Percentiles rank a stretch among this genome's conserved stretches.
Conservation (phyloP, 2,329 filamentous ascomycete genomes). For the Pezicula neosporulosa region DNA sequence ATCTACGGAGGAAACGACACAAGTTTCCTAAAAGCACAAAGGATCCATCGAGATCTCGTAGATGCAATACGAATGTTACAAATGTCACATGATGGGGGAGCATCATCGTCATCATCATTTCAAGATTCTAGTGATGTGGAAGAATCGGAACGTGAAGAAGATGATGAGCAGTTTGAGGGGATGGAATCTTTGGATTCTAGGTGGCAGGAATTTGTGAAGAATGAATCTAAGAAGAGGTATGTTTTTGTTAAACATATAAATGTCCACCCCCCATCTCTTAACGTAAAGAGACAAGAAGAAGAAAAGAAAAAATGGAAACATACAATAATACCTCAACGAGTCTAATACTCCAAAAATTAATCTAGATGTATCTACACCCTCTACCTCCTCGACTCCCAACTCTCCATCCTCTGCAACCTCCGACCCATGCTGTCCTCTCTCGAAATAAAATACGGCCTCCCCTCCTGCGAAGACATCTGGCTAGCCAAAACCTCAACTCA, state of each 20-base stretch:
- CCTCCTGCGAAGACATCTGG: conserved; percentile 7
- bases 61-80: conserved; percentile 7
- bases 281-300: no score
- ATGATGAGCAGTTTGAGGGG: not conserved
- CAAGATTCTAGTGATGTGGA: conserved; percentile 8
- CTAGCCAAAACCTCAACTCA: conserved; percentile 1
- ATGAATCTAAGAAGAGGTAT: conserved; percentile 4
- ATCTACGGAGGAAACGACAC: conserved; percentile 7
- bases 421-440: conserved; percentile 4
- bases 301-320: not conserved
- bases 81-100: conserved; percentile 38
- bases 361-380: conserved; percentile 6
- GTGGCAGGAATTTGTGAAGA: conserved; percentile 6
- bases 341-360: not conserved
- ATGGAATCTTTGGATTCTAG: not conserved
- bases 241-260: no score
- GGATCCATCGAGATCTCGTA: conserved; percentile 7
- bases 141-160: conserved; percentile 2
- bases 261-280: no score
- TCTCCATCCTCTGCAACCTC: conserved; percentile 7
- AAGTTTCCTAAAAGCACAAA: conserved; percentile 5
- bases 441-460: conserved; percentile 8
- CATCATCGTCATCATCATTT: conserved; percentile 32
- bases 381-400: conserved; percentile 6
- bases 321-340: not conserved